A percentile compares a stretch with the other conserved stretches of the same genome.
These are phyloP conservation scores for Dalbergia cultrata DNA, from an alignment of 306 rosid species.

Conservation along the genomic window DNA sequence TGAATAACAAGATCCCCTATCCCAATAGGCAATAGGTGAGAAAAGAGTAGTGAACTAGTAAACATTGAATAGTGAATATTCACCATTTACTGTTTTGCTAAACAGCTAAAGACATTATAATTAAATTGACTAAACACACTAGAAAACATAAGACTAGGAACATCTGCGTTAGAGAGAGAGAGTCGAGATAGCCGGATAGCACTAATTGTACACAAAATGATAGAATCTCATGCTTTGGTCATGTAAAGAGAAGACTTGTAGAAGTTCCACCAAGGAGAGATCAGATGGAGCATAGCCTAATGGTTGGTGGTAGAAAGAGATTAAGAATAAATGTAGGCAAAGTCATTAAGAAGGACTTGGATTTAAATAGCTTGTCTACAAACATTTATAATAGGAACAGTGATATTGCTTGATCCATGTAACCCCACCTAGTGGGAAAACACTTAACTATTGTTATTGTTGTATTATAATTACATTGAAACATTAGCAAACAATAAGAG, in stretches of 20 bases:
- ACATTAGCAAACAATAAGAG: background rate
- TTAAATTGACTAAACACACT: background rate
- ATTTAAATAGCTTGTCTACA: background rate
- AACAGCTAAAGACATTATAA: background rate
- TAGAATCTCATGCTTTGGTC: background rate
- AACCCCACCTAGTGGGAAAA: background rate
- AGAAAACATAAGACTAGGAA: background rate
- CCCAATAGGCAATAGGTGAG: background rate
- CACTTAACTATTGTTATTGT: background rate
- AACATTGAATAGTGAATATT: slow-evolving; percentile 39
- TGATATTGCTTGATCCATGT: background rate
- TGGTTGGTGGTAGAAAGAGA: background rate
- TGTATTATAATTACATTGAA: background rate
- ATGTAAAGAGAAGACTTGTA: background rate
- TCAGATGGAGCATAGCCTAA: background rate
- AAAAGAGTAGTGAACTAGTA: slow-evolving; percentile 35
- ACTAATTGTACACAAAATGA: background rate
- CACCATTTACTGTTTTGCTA: slow-evolving; percentile 9
- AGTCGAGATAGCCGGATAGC: background rate
- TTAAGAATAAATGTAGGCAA: background rate
- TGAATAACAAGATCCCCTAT: slow-evolving; percentile 39
- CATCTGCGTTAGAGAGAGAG: background rate
- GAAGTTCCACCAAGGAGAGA: background rate
- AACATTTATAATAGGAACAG: background rate
- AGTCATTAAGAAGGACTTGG: background rate